Base-by-base conservation (phyloP, 371 early-diverging fungal genomes). In the Rhizomucor miehei region DNA sequence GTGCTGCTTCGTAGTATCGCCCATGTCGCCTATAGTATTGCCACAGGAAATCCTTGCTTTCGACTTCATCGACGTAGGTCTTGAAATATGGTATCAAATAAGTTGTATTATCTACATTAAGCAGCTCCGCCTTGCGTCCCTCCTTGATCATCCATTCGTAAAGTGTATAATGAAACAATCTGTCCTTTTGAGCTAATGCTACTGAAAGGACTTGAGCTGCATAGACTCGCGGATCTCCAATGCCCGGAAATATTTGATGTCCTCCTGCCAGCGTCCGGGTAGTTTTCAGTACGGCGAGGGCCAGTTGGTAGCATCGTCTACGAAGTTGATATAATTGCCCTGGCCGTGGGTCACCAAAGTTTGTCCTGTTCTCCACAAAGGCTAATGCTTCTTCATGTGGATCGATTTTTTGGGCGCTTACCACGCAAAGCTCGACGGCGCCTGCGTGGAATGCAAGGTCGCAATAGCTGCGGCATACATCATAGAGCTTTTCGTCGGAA, bases 21-120 rank as follows among this genome's bases (percentile, higher is more conserved):
- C 74, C 74, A 19, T 75, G 66, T 44, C 80, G 77, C 51, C 87
- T 77, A 55, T 89, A 90, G 59, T 81, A 90, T 50, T 80, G 75
- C 88, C 91, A 92, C 20, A 93, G 72, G 52, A 92, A 73, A 35
- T 88, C 81, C 19, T 74, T 67, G 36, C 73, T 75, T 16, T 81
- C 79, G 12, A 80, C 41, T 2, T 73, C 63, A 11, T 58, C 54
- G 3, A 85, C 80, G 47, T 79, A 78, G 17, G 76, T 58, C 48
- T 71, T 66, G 52, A 94, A 73, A 53, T 79, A 93, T 20, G 83
- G 82, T 52, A 89, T 84, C 45, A 94, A 71, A 49, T 80, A 84
- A 1, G 74, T 75, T 8, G 87, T 75, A 8, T 29, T 8, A 16
- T 73, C 55, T 1, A 64, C 63, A 2, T 51, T 41, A 11, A 77